Evolutionary conservation across 805 yeast species (phyloP).

Genomic region (Kluyveromyces starmeri): DNA sequence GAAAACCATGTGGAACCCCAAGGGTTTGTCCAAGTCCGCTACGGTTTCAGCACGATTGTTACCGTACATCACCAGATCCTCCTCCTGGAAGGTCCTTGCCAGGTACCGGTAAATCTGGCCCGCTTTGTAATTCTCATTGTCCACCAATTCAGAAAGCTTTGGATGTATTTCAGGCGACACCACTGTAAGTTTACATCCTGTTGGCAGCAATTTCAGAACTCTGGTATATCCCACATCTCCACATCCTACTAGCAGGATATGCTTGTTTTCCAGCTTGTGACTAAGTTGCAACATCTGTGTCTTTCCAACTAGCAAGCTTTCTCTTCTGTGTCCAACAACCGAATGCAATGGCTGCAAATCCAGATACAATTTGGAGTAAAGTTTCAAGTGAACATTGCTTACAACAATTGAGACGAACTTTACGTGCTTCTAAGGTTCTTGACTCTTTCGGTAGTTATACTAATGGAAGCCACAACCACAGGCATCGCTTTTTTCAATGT

Average conservation of each 20-base stretch:
- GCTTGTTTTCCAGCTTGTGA: conserved; percentile 19
- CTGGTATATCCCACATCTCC: conserved; percentile 30
- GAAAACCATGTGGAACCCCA: conserved; percentile 22
- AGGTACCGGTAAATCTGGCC: conserved; percentile 14
- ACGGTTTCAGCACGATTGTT: conserved; percentile 4
- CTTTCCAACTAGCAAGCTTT: not conserved
- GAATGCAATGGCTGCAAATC: too few relatives aligned
- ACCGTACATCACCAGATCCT: conserved; percentile 13
- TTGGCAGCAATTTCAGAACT: conserved; percentile 24
- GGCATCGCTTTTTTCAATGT: too few relatives aligned
- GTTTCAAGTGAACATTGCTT: too few relatives aligned
- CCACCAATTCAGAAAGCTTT: not conserved
- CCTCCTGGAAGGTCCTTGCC: conserved; percentile 10
- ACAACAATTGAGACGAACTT: too few relatives aligned
- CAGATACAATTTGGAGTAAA: too few relatives aligned
- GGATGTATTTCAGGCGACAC: conserved; percentile 20
- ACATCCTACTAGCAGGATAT: conserved; percentile 27
- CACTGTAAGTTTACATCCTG: conserved; percentile 26
- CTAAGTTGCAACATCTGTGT: conserved; percentile 18
- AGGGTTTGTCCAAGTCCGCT: not conserved
- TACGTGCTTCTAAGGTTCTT: too few relatives aligned
- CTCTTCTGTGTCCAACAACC: too few relatives aligned
- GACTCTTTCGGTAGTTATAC: too few relatives aligned
- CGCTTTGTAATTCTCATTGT: conserved; percentile 10
- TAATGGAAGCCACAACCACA: too few relatives aligned